Evolutionary conservation across 257 asterid species (phyloP).

Genomic region (Anisodus acutangulus): DNA sequence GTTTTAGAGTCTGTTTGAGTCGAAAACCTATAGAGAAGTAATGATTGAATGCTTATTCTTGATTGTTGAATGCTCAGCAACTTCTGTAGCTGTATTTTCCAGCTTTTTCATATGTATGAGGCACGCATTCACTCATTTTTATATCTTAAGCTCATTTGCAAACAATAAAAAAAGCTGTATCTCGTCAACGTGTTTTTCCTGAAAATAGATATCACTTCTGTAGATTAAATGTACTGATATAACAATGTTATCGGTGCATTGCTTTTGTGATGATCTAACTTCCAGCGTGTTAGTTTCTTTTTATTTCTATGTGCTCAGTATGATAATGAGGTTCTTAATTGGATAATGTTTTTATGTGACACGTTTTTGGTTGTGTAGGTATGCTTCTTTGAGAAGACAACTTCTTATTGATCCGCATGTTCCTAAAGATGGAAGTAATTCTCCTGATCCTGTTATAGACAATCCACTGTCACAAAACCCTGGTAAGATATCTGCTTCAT

Average conservation of each 20-base stretch:
- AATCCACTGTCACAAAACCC: slow-evolving; percentile 95
- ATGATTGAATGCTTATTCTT: background rate
- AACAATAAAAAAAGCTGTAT: background rate
- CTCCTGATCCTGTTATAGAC: slow-evolving; percentile 84
- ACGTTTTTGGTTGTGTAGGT: slow-evolving; percentile 45
- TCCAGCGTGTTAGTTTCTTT: background rate
- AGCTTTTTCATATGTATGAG: background rate
- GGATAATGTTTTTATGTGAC: background rate
- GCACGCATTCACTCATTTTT: background rate
- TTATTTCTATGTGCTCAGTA: background rate
- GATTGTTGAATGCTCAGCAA: background rate
- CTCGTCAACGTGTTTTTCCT: background rate
- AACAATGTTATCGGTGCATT: background rate
- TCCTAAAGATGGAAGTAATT: slow-evolving; percentile 68
- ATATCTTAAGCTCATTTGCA: background rate
- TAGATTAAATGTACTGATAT: background rate
- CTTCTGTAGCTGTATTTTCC: background rate
- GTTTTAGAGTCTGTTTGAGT: background rate
- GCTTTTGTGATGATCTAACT: background rate
- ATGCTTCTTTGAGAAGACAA: slow-evolving; percentile 87
- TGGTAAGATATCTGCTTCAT: slow-evolving; percentile 48
- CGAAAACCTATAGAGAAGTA: background rate
- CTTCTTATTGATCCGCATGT: slow-evolving; percentile 87
- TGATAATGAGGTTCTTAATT: background rate
- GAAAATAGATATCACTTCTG: background rate